A percentile compares a stretch with the other conserved stretches of the same genome.
Conservation (phyloP, 2,329 filamentous ascomycete genomes). For the Penicillium sp. region DNA sequence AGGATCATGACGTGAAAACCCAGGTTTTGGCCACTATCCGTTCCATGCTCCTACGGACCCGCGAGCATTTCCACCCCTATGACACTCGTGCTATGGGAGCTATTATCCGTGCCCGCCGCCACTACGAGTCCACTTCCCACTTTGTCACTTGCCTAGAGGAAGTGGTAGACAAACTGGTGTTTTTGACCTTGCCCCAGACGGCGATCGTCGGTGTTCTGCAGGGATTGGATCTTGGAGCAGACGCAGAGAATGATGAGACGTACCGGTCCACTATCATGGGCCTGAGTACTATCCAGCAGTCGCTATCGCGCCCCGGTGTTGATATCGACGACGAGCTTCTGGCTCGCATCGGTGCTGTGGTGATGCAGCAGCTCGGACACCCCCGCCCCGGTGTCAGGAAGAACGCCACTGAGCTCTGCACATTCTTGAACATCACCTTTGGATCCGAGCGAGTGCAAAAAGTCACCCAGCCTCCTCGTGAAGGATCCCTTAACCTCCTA, state of each 20-base stretch:
- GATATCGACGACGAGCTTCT: conserved; percentile 25
- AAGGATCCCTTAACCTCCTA: conserved; percentile 36
- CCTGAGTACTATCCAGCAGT: conserved; percentile 22
- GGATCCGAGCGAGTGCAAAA: conserved; percentile 29
- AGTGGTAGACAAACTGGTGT: conserved; percentile 38
- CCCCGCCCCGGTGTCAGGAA: conserved; percentile 41
- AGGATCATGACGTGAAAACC: conserved; percentile 41
- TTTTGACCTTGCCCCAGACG: conserved; percentile 20
- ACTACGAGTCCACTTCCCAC: conserved; percentile 42
- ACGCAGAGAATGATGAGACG: conserved; percentile 32
- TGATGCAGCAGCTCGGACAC: conserved; percentile 33
- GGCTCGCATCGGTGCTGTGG: conserved; percentile 34
- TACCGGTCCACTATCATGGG: conserved; percentile 40
- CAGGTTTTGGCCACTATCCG: conserved; percentile 46
- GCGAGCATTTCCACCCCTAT: conserved; percentile 36
- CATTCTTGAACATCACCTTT: conserved; percentile 31
- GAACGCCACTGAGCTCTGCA: conserved; percentile 39
- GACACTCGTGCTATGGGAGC: conserved; percentile 38
- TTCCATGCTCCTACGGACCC: conserved; percentile 40
- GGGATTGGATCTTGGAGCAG: conserved; percentile 30
- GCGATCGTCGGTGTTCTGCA: conserved; percentile 37
- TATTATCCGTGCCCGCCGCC: conserved; percentile 38
- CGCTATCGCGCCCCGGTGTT: conserved; percentile 15
- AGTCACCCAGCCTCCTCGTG: conserved; percentile 31
- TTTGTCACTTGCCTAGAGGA: conserved; percentile 44